Base-by-base conservation (phyloP, 352 stramenopile species). In the Aphanomyces stellatus region DNA sequence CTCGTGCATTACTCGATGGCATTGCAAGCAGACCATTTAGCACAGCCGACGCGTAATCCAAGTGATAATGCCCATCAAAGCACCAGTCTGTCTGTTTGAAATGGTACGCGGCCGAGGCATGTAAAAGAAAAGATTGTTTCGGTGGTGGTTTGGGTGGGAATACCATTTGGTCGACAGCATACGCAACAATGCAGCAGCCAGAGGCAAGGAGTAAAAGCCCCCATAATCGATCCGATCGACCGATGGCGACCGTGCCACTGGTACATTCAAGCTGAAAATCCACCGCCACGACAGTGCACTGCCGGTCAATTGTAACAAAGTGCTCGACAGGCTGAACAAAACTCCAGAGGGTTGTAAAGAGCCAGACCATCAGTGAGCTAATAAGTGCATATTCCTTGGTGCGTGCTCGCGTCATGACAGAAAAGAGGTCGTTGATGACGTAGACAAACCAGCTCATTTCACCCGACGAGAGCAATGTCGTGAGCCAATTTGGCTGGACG, bases 371-470 rank as follows among this genome's bases (percentile, higher is more conserved):
- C 3, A 57, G 6, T 11, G 22, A 57, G 41, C 37, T 57, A 7
- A 34, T 57, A 11, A 22, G 30, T n/a, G 49, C 24, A 37, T 57
- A 57, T 19, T 13, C 13, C 2, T 15, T 34, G 13, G 49, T 57
- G 1, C 7, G 7, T 15, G 30, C 6, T 15, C 7, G 6, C 15
- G 49, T 57, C 6, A 57, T n/a, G 25, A 57, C 25, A 30, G 40
- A 67, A 22, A 67, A 67, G 7, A 40, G 27, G 49, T 67, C 60
- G 60, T 67, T 67, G 41, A 67, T 25, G 34, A 67, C 57, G 41
- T 57, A 67, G 22, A 57, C 60, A n/a, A 67, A 6, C 60, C 60
- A 67, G 6, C 31, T 33, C 7, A 31, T 49, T 33, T 67, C 60
- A 19, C 60, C 60, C 7, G 37, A 22, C 22, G 60, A 49, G 19